Conservation (phyloP, 1,139 yeast species). For the Tardiomyces depauwii region DNA sequence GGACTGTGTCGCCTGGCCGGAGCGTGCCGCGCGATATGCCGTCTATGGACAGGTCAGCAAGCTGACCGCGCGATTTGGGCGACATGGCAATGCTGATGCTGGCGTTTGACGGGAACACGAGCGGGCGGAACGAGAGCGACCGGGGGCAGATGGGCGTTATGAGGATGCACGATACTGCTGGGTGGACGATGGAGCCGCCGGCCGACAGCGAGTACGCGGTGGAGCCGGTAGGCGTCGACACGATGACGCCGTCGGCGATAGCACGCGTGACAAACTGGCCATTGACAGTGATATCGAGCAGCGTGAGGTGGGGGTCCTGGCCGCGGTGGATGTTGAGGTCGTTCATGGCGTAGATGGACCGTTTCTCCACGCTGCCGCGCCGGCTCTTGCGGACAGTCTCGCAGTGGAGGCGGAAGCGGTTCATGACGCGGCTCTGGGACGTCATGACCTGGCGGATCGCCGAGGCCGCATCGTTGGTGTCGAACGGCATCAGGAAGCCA, state of each 20-base stretch:
- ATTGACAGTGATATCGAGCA: conserved; percentile 71
- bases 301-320: conserved; percentile 72
- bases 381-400: not conserved
- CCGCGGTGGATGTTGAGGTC: conserved; percentile 86
- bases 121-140: conserved; percentile 76
- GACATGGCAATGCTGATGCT: conserved; percentile 54
- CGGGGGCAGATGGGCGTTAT: conserved; percentile 93
- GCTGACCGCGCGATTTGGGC: conserved; percentile 24
- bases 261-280: conserved; percentile 78
- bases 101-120: conserved; percentile 64
- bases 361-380: not conserved
- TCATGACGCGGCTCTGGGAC: conserved; percentile 58
- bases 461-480: conserved; percentile 46
- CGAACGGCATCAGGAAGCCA: conserved; percentile 84
- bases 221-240: conserved; percentile 90
- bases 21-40: conserved; percentile 66
- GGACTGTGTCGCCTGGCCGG: conserved; percentile 68
- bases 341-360: conserved; percentile 63
- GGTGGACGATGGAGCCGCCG: conserved; percentile 91
- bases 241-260: conserved; percentile 79
- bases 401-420: conserved; percentile 50
- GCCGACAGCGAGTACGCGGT: conserved; percentile 86
- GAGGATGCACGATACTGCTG: conserved; percentile 70
- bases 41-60: conserved; percentile 49
- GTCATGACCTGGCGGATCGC: conserved; percentile 58